These are phyloP conservation scores for Cryptosporidium felis DNA, from an alignment of 169 alveolate genomes.

Conservation along the genomic window DNA sequence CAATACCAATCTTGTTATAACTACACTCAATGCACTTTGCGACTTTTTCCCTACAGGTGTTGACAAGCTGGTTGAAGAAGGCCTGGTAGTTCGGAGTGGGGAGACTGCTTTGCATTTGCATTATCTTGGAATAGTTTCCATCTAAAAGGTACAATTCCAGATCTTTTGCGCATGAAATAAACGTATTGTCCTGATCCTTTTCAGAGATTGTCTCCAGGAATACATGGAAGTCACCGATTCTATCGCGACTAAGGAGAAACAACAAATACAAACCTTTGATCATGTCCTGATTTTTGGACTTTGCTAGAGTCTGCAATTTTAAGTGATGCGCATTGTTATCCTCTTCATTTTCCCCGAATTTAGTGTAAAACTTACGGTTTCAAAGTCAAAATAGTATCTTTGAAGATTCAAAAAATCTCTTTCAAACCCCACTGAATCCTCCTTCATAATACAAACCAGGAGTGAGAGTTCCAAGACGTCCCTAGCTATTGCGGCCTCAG, in stretches of 20 bases:
- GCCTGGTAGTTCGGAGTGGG: constrained; percentile 33
- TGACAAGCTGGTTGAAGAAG: background rate
- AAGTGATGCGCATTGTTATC: background rate
- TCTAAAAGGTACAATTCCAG: constrained; percentile 71
- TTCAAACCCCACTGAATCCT: constrained; percentile 45
- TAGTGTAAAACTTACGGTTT: background rate
- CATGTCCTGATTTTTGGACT: constrained; percentile 41
- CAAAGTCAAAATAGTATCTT: constrained; percentile 16
- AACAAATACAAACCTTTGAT: constrained; percentile 69
- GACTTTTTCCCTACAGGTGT: constrained; percentile 64
- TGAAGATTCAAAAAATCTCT: constrained; percentile 33
- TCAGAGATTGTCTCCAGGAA: constrained; percentile 66
- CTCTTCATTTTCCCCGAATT: background rate
- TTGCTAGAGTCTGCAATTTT: background rate
- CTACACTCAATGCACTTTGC: constrained; percentile 68
- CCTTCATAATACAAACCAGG: background rate
- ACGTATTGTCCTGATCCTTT: constrained; percentile 41
- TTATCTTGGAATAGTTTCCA: constrained; percentile 71
- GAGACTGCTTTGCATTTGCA: constrained; percentile 11
- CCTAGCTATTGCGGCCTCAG: constrained; percentile 47
- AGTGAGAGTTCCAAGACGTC: constrained; percentile 40
- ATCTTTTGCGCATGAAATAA: constrained; percentile 46
- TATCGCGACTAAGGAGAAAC: constrained; percentile 68
- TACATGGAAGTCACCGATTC: constrained; percentile 72
- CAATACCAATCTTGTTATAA: constrained; percentile 38